A percentile compares a stretch with the other conserved stretches of the same genome.
phyloP scores from a whole-genome alignment of 345 rosid genomes.

The Eucalyptus melliodora region DNA sequence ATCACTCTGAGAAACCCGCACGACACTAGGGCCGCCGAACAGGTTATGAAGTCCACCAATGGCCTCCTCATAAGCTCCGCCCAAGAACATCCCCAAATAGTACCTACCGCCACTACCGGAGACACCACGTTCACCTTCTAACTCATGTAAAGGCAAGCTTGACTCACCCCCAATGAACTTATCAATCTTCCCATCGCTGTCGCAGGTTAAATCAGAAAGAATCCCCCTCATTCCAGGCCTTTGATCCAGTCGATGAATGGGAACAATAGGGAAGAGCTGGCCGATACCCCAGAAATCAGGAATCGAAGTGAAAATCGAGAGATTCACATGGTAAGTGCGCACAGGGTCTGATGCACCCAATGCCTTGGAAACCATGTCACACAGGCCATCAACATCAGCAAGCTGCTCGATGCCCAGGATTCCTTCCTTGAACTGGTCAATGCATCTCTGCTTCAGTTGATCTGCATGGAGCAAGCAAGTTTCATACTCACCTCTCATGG shows the following conservation, averaged over 20 bases:
- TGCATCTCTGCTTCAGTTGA: conserved; percentile 68
- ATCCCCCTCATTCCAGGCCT: conserved; percentile 62
- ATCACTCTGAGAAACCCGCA: conserved; percentile 78
- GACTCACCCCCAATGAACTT: conserved; percentile 87
- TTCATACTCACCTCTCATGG: conserved; percentile 50
- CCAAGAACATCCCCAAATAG: conserved; percentile 93
- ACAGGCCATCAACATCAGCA: conserved; percentile 78
- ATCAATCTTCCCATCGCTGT: conserved; percentile 85
- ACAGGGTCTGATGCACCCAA: conserved; percentile 42
- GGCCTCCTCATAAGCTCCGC: conserved; percentile 99
- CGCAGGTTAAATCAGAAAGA: conserved; percentile 86
- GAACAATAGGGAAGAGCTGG: conserved; percentile 85
- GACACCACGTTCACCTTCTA: conserved; percentile 26
- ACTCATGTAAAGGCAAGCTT: conserved; percentile 82
- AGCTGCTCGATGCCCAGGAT: conserved; percentile 62
- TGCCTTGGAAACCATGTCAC: conserved; percentile 48
- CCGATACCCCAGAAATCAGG: conserved; percentile 97
- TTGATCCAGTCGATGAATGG: conserved; percentile 71
- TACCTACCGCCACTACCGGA: conserved; percentile 28
- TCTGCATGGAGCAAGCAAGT: conserved; percentile 63
- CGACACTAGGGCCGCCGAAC: conserved; percentile 90
- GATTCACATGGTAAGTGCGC: conserved; percentile 69
- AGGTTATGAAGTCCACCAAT: conserved; percentile 95
- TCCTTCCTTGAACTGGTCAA: conserved; percentile 81
- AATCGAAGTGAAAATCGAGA: conserved; percentile 87